These are phyloP conservation scores for Ballota nigra DNA, from an alignment of 257 asterid species.

Conservation along the genomic window DNA sequence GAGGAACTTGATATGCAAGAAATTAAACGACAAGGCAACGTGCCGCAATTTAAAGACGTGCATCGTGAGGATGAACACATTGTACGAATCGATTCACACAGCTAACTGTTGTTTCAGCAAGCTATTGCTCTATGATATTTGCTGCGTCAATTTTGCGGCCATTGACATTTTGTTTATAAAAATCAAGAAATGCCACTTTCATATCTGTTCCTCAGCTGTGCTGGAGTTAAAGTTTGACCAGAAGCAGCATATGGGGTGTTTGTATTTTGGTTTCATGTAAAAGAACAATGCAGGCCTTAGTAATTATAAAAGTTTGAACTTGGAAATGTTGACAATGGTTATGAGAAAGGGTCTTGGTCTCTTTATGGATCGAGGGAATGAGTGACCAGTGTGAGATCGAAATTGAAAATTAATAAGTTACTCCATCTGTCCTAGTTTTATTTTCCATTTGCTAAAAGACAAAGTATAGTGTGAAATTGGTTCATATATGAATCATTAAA, in stretches of 20 bases:
- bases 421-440: no score
- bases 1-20: constrained; percentile 35
- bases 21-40: no score
- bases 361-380: no score
- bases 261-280: not conserved
- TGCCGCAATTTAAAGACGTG: not conserved
- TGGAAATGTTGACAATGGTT: not conserved
- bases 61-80: constrained; percentile 68
- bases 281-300: no score
- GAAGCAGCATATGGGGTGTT: not conserved
- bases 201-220: not conserved
- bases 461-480: no score
- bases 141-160: not conserved
- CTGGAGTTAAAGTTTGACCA: not conserved
- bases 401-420: no score
- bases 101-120: constrained; percentile 57
- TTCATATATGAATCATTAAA: no score
- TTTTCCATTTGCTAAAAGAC: no score
- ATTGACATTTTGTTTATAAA: not conserved
- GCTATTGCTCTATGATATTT: constrained; percentile 10
- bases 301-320: not conserved
- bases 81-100: constrained; percentile 75
- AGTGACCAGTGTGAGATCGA: no score
- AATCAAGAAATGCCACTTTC: not conserved
- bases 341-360: not conserved